Base-by-base conservation (phyloP, 345 rosid genomes). In the Arabidopsis suecica region DNA sequence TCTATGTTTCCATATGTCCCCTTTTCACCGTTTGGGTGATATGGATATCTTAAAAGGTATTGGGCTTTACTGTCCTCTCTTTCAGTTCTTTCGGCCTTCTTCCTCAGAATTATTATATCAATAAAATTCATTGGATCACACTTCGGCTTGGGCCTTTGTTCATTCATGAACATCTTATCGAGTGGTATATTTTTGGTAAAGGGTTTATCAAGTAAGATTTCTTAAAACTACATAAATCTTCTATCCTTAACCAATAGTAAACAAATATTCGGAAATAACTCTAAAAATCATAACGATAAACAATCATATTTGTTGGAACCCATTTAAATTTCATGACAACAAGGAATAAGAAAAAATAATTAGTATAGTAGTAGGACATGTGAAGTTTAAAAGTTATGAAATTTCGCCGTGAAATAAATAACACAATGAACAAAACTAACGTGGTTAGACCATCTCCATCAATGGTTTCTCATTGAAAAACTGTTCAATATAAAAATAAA, bases 91-190 rank as follows among this genome's bases (percentile, higher is more conserved):
- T 32, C 23, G 38, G 78, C 71, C 71, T 55, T 45, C 25, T 47
- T 16, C 49, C 30, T 40, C 25, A 22, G 12, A 54, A 41, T 54
- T 33, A 3, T 20, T 33, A 3, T 20, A 65, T 65, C 25, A 9
- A n/a, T 32, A 54, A 42, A 41, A 8, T 54, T 72, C 3, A 32
- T 44, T n/a, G 62, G 48, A 33, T 62, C 5, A 53, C 5, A 53
- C 36, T 73, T 33, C 5, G 47, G 57, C 48, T 45, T 44, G 71
- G 65, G 57, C 77, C 49, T 64, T 64, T 73, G 13, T 54, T 56
- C 55, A 14, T 53, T 14, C 61, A 28, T 0, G 37, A 65, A 28
- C 11, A 65, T 32, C 56, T 45, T 30, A 30, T n/a, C 28, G 32
- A 9, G 36, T 47, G 13, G 5, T 18, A 48, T 3, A 3, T 42